phyloP scores from a whole-genome alignment of 257 asterid genomes.

The Jacaranda copaia region DNA sequence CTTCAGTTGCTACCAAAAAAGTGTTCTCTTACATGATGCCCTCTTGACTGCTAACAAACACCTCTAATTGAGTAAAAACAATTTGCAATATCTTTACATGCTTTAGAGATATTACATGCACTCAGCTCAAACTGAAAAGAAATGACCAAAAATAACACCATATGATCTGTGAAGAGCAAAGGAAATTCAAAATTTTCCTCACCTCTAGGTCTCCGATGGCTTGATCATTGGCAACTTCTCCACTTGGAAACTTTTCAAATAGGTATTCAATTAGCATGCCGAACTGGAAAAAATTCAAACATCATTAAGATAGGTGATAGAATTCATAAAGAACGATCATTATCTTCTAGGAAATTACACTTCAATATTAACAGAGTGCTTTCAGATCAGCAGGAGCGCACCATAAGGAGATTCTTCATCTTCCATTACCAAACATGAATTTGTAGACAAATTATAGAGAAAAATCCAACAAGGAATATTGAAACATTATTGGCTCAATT shows the following conservation, averaged over 20 bases:
- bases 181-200: slow-evolving; percentile 35
- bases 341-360: background rate
- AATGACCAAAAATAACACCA: slow-evolving; percentile 22
- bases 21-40: background rate
- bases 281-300: slow-evolving; percentile 63
- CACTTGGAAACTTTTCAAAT: slow-evolving; percentile 69
- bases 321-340: slow-evolving; percentile 22
- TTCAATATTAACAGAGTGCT: background rate
- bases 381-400: background rate
- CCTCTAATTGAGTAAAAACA: background rate
- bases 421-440: slow-evolving; percentile 25
- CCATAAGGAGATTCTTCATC: slow-evolving; percentile 18
- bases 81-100: slow-evolving; percentile 1
- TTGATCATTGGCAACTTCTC: slow-evolving; percentile 72
- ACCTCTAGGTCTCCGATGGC: slow-evolving; percentile 95
- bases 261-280: slow-evolving; percentile 91
- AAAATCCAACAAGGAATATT: background rate
- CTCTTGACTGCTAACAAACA: slow-evolving; percentile 3
- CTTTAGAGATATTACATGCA: background rate
- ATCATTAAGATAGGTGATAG: slow-evolving; percentile 32
- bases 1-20: background rate
- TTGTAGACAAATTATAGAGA: slow-evolving; percentile 16
- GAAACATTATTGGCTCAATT: slow-evolving; percentile 3
- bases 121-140: slow-evolving; percentile 27
- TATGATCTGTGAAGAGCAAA: slow-evolving; percentile 1